These are phyloP conservation scores for Besnoitia besnoiti DNA, from an alignment of 169 alveolate genomes.

Conservation along the genomic window DNA sequence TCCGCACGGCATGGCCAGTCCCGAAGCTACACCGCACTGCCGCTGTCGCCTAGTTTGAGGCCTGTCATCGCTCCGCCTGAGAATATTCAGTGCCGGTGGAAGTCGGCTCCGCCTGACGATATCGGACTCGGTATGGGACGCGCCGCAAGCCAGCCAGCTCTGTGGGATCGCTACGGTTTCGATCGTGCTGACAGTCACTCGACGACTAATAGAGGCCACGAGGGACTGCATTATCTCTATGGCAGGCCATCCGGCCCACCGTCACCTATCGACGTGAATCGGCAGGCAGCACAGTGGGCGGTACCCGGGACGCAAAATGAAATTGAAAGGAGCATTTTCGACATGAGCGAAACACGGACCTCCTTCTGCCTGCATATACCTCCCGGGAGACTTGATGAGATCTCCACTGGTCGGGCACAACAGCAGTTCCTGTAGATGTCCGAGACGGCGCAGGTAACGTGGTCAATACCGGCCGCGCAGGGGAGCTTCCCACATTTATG, in stretches of 20 bases:
- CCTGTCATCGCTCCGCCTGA: not conserved
- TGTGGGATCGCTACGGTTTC: not conserved
- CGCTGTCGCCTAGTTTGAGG: not conserved
- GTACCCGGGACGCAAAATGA: no score
- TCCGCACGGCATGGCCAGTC: not conserved
- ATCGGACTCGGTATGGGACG: not conserved
- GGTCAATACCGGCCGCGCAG: no score
- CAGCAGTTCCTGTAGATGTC: not conserved
- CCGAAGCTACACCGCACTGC: conserved; percentile 19
- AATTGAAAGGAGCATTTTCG: no score
- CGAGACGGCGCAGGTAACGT: no score
- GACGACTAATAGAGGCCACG: no score
- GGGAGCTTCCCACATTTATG: no score
- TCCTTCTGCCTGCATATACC: not conserved
- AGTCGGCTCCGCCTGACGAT: not conserved
- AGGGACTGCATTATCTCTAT: no score
- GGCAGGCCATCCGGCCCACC: no score
- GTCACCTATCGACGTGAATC: no score
- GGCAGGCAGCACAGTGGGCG: no score
- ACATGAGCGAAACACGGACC: not conserved
- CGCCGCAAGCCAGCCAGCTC: not conserved
- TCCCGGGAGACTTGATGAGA: not conserved
- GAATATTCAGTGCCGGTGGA: conserved; percentile 20
- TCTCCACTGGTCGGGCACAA: not conserved
- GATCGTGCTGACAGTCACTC: not conserved